Evolutionary conservation across 306 rosid genomes (phyloP), one percentile per base, ranked within the genome.

Genomic region (Vachellia pachyceras): DNA sequence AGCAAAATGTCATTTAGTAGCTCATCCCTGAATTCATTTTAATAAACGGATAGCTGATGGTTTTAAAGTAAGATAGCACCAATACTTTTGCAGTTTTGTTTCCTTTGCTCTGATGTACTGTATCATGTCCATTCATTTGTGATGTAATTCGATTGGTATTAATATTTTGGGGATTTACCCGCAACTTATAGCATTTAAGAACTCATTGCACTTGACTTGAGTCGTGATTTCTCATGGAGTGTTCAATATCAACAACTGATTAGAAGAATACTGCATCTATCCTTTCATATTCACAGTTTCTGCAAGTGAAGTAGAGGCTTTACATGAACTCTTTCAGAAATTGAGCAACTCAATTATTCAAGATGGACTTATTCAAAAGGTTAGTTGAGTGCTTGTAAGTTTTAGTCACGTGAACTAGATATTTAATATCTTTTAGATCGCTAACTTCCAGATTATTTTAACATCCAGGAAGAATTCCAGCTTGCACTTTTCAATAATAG

Each of bases 291-390:
- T 69, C 22, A 75, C 86, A 95, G 97, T 95, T 86, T 80, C 92
- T 17, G 94, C 88, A 77, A 91, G 80, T 73, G 98, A 95, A 78
- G 95, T 95, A 22, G 92, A 90, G 79, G 97, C 98, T 65, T 86
- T 95, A 68, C 74, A 85, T 36, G 97, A 85, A 82, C 98, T 95
- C 64, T 95, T 79, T 78, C 85, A 84, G 89, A 95, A 91, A 86
- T 61, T 95, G 84, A 95, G 98, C 86, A 92, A 92, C 84, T 91
- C 97, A 37, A 86, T 95, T 77, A 37, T 87, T 79, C 84, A 85
- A 80, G 98, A 95, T 78, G 97, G 91, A 66, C 89, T 89, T 35
- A 90, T 95, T 83, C 98, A 95, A 82, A 90, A 80, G 97, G 98
- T 92, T 74, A 73, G 84, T 87, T 63, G 68, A 2, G 40, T 33